Conservation (phyloP, 2,329 filamentous ascomycete genomes). For the Triangularia verruculosa region DNA sequence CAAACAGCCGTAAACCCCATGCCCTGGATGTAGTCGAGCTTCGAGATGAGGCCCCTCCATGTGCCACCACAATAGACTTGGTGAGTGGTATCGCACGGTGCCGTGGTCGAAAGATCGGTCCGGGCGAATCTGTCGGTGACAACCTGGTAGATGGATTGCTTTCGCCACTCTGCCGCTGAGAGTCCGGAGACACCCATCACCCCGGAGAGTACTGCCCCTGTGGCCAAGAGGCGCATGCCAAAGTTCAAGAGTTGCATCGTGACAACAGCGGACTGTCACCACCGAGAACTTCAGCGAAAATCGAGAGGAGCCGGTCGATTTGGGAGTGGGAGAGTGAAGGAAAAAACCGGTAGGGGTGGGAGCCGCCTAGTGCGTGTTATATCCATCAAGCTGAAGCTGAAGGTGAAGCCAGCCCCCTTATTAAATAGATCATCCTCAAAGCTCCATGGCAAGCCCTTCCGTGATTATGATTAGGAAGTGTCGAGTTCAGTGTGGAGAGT, state of each 20-base stretch:
- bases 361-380: not conserved
- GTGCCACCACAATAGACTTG: slow-evolving; percentile 47
- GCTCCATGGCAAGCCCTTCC: not conserved
- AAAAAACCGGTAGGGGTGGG: not conserved
- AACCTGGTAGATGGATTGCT: slow-evolving; percentile 43
- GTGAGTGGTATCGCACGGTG: slow-evolving; percentile 31
- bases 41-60: slow-evolving; percentile 45
- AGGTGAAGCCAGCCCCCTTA: not conserved
- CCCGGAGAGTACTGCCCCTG: not conserved
- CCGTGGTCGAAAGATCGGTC: slow-evolving; percentile 37
- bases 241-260: slow-evolving; percentile 9
- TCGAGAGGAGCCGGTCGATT: not conserved
- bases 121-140: slow-evolving; percentile 44
- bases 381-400: not conserved
- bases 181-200: slow-evolving; percentile 16
- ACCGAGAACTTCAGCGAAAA: not conserved
- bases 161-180: slow-evolving; percentile 30
- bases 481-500: not conserved
- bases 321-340: not conserved
- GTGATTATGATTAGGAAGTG: not conserved
- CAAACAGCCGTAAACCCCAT: slow-evolving; percentile 43
- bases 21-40: slow-evolving; percentile 48
- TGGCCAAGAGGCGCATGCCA: slow-evolving; percentile 11
- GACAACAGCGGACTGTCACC: not conserved
- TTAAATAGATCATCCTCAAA: not conserved